These are phyloP conservation scores for Vitis rotundifolia DNA, from an alignment of 164 flowering plant genomes.

Conservation along the genomic window DNA sequence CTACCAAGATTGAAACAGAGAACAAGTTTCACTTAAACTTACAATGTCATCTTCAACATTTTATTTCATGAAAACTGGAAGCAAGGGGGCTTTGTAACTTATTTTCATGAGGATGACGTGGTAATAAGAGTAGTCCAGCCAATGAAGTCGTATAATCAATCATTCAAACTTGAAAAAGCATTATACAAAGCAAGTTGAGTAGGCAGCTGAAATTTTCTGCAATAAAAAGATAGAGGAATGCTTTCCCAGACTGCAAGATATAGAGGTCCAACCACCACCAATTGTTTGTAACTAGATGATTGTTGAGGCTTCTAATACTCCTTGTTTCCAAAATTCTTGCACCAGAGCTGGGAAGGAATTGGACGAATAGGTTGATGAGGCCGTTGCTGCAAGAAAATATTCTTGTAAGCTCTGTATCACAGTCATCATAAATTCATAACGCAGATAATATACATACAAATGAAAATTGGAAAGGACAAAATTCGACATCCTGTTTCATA, in stretches of 20 bases:
- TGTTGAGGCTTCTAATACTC: conserved; percentile 44
- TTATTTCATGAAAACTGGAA: too few relatives aligned
- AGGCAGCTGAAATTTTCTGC: conserved; percentile 4
- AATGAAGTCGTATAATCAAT: neutral
- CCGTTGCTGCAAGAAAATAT: conserved; percentile 69
- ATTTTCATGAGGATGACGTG: too few relatives aligned
- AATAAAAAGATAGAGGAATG: conserved; percentile 1
- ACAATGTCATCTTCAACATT: neutral
- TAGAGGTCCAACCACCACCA: neutral
- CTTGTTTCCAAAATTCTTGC: conserved; percentile 91
- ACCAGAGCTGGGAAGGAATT: conserved; percentile 95
- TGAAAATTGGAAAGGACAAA: too few relatives aligned
- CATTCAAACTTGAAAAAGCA: conserved; percentile 2
- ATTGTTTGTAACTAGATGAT: neutral
- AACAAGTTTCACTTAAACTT: neutral
- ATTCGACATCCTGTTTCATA: too few relatives aligned
- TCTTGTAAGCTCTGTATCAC: conserved; percentile 7
- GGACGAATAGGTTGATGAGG: conserved; percentile 90
- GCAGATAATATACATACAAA: too few relatives aligned
- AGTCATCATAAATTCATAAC: neutral
- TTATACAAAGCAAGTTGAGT: neutral
- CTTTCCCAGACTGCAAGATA: conserved; percentile 3
- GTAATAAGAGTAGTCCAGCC: too few relatives aligned
- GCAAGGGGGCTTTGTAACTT: too few relatives aligned
- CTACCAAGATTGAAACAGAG: neutral